phyloP scores from a whole-genome alignment of 2,329 filamentous ascomycete species.

The Grosmannia serpens region DNA sequence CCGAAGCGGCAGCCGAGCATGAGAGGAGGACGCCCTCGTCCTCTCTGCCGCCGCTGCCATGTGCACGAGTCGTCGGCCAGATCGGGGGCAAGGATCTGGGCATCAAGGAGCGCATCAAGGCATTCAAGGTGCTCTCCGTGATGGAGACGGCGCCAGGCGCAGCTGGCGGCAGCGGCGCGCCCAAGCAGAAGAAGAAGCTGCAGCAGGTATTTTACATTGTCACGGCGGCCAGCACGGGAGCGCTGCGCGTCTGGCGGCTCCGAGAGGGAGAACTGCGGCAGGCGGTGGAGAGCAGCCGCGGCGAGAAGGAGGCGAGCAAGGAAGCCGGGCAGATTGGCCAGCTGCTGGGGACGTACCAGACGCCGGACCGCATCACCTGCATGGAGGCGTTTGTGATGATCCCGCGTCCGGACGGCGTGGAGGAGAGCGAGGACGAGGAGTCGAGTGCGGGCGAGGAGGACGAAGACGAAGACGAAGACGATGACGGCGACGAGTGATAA shows the following conservation, averaged over 20 bases:
- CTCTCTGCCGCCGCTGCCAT: slow-evolving; percentile 26
- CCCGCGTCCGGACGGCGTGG: slow-evolving; percentile 47
- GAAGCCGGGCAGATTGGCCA: slow-evolving; percentile 39
- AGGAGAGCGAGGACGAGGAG: slow-evolving; percentile 34
- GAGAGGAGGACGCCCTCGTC: slow-evolving; percentile 9
- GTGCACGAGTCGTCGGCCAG: slow-evolving; percentile 60
- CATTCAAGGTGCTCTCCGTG: slow-evolving; percentile 58
- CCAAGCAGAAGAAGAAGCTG: slow-evolving; percentile 18
- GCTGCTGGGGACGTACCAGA: slow-evolving; percentile 69
- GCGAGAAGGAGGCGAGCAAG: slow-evolving; percentile 16
- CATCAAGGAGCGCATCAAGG: slow-evolving; percentile 68
- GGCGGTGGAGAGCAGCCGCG: slow-evolving; percentile 6
- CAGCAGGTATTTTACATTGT: slow-evolving; percentile 41
- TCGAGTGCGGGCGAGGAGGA: slow-evolving; percentile 25
- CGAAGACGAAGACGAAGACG: slow-evolving; percentile 26
- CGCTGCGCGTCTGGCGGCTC: slow-evolving; percentile 67
- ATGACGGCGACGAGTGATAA: slow-evolving; percentile 12
- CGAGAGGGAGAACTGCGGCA: slow-evolving; percentile 25
- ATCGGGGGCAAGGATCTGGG: slow-evolving; percentile 63
- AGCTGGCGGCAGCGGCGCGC: too few species aligned
- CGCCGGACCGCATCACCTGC: slow-evolving; percentile 82
- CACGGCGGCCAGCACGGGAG: slow-evolving; percentile 75
- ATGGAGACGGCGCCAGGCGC: slow-evolving; percentile 11
- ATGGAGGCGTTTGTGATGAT: slow-evolving; percentile 79
- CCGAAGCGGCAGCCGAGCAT: background rate